These are phyloP conservation scores for Dactylella cylindrospora DNA, from an alignment of 2,329 filamentous ascomycete species.

Conservation along the genomic window DNA sequence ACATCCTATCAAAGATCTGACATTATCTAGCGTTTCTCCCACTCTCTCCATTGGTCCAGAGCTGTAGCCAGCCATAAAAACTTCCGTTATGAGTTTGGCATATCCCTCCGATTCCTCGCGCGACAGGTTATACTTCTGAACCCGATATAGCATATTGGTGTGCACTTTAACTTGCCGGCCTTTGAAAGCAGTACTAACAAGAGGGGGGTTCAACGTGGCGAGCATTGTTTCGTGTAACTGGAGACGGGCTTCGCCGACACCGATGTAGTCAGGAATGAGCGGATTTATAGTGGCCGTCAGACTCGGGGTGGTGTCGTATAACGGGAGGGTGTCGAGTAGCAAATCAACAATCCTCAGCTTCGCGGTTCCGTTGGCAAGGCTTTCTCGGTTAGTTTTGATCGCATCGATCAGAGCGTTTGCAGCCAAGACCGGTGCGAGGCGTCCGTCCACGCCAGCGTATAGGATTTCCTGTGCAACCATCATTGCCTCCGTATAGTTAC, in stretches of 20 bases:
- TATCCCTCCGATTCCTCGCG: constrained; percentile 96
- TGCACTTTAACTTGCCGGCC: constrained; percentile 78
- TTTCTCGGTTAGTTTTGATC: constrained; percentile 34
- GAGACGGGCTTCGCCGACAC: constrained; percentile 53
- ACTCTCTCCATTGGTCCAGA: constrained; percentile 62
- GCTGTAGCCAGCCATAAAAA: constrained; percentile 71
- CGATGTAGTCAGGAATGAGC: constrained; percentile 37
- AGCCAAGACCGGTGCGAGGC: constrained; percentile 22
- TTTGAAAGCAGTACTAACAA: constrained; percentile 72
- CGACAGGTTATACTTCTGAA: constrained; percentile 93
- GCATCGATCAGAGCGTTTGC: constrained; percentile 35
- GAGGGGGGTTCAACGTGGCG: constrained; percentile 63
- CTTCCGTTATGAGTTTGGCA: constrained; percentile 90
- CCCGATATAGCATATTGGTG: constrained; percentile 89
- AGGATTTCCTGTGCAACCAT: constrained; percentile 38
- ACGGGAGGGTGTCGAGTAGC: constrained; percentile 32
- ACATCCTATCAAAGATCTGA: constrained; percentile 92
- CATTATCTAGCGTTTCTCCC: constrained; percentile 81
- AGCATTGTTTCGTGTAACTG: constrained; percentile 68
- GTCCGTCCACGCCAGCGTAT: constrained; percentile 32
- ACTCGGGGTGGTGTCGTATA: constrained; percentile 21
- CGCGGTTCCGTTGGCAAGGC: background rate
- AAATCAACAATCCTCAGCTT: constrained; percentile 22
- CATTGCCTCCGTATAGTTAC: constrained; percentile 34
- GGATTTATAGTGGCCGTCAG: constrained; percentile 32